Evolutionary conservation across 139 green algal genomes (phyloP).

Genomic region (Nannochloris sp.): DNA sequence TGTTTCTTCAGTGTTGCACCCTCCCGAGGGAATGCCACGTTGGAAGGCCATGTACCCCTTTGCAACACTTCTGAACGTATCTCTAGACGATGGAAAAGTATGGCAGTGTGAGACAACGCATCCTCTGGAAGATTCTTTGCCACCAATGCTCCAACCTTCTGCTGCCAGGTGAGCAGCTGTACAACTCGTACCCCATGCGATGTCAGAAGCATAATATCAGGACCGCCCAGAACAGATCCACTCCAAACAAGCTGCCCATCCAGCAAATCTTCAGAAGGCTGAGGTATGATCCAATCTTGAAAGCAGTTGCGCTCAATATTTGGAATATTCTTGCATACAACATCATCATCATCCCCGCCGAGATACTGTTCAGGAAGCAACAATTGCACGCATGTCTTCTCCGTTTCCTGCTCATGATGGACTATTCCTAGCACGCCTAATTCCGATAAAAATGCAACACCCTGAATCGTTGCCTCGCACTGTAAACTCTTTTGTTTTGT

Average conservation of each 20-base stretch:
- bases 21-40: not conserved
- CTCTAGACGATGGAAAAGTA: not conserved
- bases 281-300: not conserved
- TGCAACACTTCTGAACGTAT: not conserved
- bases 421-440: too few species aligned
- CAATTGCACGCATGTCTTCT: too few species aligned
- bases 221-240: not conserved
- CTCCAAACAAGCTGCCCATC: not conserved
- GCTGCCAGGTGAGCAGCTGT: slow-evolving; percentile 41
- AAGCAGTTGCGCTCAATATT: too few species aligned
- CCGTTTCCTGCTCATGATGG: too few species aligned
- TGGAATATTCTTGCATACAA: too few species aligned
- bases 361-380: too few species aligned
- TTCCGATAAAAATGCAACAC: too few species aligned
- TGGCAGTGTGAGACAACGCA: slow-evolving; percentile 17
- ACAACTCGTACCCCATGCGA: slow-evolving; percentile 29
- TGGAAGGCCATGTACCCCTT: slow-evolving; percentile 13
- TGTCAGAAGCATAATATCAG: slow-evolving; percentile 22
- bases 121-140: slow-evolving; percentile 10
- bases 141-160: slow-evolving; percentile 36
- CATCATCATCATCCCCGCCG: too few species aligned
- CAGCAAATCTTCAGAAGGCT: not conserved
- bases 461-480: too few species aligned
- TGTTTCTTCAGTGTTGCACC: slow-evolving; percentile 10
- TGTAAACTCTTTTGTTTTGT: too few species aligned